phyloP scores from a whole-genome alignment of 345 rosid genomes.

The Cochlearia excelsa region DNA sequence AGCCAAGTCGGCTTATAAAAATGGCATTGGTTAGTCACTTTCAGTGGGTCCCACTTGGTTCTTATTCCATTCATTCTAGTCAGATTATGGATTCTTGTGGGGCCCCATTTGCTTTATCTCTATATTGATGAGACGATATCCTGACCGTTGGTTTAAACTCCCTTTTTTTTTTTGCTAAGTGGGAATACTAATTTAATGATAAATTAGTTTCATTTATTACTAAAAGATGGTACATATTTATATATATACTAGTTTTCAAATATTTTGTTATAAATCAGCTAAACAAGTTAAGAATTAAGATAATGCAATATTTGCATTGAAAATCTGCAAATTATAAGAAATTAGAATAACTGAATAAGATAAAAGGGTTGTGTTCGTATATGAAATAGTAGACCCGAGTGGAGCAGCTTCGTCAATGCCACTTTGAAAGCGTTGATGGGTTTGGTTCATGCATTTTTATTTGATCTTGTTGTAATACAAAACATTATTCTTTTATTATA shows the following conservation, averaged over 20 bases:
- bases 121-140: no score
- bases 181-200: no score
- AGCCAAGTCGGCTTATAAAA: conserved; percentile 18
- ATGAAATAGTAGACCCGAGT: neutral
- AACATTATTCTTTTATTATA: conserved; percentile 12
- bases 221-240: no score
- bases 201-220: no score
- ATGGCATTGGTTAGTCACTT: conserved; percentile 29
- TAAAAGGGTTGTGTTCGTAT: no score
- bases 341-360: no score
- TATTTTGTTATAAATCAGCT: no score
- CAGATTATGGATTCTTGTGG: conserved; percentile 33
- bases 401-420: conserved; percentile 34
- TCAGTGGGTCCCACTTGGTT: conserved; percentile 18
- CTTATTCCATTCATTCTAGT: conserved; percentile 32
- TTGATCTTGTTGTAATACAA: conserved; percentile 17
- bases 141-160: no score
- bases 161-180: neutral
- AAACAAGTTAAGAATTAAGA: no score
- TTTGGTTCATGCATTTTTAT: conserved; percentile 30
- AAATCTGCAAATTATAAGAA: no score
- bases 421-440: conserved; percentile 26
- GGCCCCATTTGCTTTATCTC: neutral
- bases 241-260: no score
- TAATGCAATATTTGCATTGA: no score